These are phyloP conservation scores for Xylaria intraflava DNA, from an alignment of 495 filamentous ascomycete species.

Conservation along the genomic window DNA sequence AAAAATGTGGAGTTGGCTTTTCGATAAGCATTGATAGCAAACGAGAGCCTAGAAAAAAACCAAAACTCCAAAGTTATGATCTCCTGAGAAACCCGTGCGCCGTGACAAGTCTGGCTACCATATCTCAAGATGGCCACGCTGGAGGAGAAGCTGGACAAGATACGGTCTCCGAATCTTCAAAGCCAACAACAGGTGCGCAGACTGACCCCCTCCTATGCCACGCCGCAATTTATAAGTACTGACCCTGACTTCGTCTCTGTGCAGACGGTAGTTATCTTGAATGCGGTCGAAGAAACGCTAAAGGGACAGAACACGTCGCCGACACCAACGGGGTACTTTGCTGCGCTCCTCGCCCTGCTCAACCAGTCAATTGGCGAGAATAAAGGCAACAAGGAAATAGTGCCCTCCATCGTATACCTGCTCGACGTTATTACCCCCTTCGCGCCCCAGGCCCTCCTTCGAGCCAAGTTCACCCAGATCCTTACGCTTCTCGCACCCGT, in stretches of 20 bases:
- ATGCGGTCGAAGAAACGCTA: conserved; percentile 86
- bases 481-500: conserved; percentile 78
- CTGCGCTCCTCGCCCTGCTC: conserved; percentile 87
- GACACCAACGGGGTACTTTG: conserved; percentile 87
- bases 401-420: conserved; percentile 86
- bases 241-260: conserved; percentile 5
- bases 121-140: conserved; percentile 60
- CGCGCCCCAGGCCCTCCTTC: conserved; percentile 75
- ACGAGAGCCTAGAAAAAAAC: conserved; percentile 22
- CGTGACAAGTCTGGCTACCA: conserved; percentile 15
- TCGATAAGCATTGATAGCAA: conserved; percentile 27
- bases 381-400: conserved; percentile 73
- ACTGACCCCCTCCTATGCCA: neutral
- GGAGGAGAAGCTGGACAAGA: conserved; percentile 87
- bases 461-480: conserved; percentile 90
- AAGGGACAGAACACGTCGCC: conserved; percentile 74
- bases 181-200: conserved; percentile 79
- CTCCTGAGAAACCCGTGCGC: neutral
- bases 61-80: conserved; percentile 17
- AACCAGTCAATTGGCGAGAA: conserved; percentile 61
- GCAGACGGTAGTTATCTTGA: conserved; percentile 81
- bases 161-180: conserved; percentile 91
- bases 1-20: conserved; percentile 11
- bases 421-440: conserved; percentile 83
- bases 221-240: neutral